Conservation (phyloP, 1,139 yeast species). For the Eremothecium sinecaudum region DNA sequence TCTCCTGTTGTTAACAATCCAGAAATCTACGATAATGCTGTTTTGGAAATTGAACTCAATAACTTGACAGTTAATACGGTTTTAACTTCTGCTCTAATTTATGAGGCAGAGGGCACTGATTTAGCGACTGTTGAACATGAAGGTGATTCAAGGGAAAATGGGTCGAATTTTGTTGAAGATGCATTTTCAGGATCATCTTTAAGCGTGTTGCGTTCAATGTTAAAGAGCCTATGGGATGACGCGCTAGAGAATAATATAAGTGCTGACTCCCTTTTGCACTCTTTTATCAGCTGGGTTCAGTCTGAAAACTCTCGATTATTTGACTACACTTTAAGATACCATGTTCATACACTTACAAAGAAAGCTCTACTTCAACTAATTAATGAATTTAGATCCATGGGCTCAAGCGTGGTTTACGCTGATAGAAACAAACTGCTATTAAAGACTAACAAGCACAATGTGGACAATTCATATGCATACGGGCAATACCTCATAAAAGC, state of each 20-base stretch:
- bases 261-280: constrained; percentile 81
- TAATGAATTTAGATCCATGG: constrained; percentile 70
- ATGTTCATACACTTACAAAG: constrained; percentile 76
- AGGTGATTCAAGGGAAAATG: constrained; percentile 33
- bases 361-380: constrained; percentile 75
- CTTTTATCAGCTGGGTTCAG: constrained; percentile 82
- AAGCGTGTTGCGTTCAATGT: constrained; percentile 58
- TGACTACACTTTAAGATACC: constrained; percentile 74
- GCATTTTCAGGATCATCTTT: constrained; percentile 76
- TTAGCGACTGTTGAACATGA: constrained; percentile 52
- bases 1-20: constrained; percentile 72
- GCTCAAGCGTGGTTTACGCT: constrained; percentile 72
- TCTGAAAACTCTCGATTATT: constrained; percentile 62
- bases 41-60: constrained; percentile 69
- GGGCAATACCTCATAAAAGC: constrained; percentile 82
- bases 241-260: constrained; percentile 59
- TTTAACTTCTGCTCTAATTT: constrained; percentile 70
- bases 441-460: constrained; percentile 65
- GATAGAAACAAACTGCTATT: constrained; percentile 66
- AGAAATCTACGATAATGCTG: constrained; percentile 68
- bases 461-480: constrained; percentile 85
- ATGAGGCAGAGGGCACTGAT: constrained; percentile 86
- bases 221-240: constrained; percentile 91
- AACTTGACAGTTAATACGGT: constrained; percentile 81
- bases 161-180: constrained; percentile 56